Evolutionary conservation across 805 yeast genomes (phyloP).

Genomic region (Grigorovia jiainica): DNA sequence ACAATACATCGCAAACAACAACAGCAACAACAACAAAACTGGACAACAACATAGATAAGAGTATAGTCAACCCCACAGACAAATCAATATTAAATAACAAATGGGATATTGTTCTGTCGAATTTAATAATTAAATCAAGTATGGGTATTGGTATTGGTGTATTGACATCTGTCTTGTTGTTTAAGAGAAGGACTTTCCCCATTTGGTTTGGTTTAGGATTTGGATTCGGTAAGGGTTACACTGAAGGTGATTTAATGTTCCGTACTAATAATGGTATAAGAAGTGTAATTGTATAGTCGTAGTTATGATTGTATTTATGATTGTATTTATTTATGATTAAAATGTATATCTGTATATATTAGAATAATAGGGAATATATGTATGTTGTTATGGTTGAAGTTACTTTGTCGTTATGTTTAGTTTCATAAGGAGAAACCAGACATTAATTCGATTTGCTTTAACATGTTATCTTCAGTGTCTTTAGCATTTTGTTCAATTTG

Average conservation of each 20-base stretch:
- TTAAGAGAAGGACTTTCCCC: constrained; percentile 93
- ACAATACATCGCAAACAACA: not conserved
- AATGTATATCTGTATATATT: too few species aligned
- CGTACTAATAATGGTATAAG: constrained; percentile 74
- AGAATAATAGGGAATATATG: too few species aligned
- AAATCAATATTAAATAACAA: constrained; percentile 55
- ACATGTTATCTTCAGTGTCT: constrained; percentile 22
- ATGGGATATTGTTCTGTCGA: constrained; percentile 96
- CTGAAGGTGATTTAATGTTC: constrained; percentile 97
- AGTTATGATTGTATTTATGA: not conserved
- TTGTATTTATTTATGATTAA: too few species aligned
- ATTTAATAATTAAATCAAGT: constrained; percentile 89
- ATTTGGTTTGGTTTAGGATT: constrained; percentile 97
- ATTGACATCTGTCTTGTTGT: constrained; percentile 76
- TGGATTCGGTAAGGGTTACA: constrained; percentile 95
- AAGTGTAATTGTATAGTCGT: constrained; percentile 51
- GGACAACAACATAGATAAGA: not conserved
- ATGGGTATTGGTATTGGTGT: constrained; percentile 97
- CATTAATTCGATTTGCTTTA: constrained; percentile 27
- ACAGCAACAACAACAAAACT: not conserved
- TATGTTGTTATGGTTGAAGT: not conserved
- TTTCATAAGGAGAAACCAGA: constrained; percentile 24
- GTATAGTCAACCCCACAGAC: too few species aligned
- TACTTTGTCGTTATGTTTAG: not conserved
- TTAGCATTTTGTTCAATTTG: constrained; percentile 14